Evolutionary conservation across 768 basidiomycete species (phyloP).

Genomic region (Suillus ampliporus): DNA sequence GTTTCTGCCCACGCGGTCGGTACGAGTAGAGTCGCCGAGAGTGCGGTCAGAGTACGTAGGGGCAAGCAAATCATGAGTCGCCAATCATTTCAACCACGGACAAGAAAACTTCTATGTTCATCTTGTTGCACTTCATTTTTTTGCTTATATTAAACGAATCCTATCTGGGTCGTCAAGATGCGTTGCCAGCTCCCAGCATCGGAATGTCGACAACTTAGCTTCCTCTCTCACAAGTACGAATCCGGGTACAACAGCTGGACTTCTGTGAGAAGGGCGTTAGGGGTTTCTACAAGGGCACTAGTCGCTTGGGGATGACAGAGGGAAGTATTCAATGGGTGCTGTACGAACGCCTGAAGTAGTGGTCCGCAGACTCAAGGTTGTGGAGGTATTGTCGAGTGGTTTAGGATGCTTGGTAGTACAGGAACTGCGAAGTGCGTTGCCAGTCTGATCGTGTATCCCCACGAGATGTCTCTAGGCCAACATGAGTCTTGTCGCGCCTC

Average conservation of each 20-base stretch:
- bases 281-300: conserved; percentile 96
- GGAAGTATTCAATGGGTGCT: conserved; percentile 97
- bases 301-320: conserved; percentile 95
- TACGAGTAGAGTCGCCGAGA: no score
- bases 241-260: conserved; percentile 14
- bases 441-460: conserved; percentile 95
- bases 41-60: no score
- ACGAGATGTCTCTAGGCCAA: conserved; percentile 68
- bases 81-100: conserved; percentile 75
- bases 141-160: no score
- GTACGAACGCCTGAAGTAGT: conserved; percentile 88
- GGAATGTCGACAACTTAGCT: conserved; percentile 26
- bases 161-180: conserved; percentile 99
- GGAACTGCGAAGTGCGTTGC: conserved; percentile 95
- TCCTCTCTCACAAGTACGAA: conserved; percentile 8
- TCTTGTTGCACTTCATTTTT: no score
- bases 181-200: conserved; percentile 78
- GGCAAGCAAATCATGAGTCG: conserved; percentile 93
- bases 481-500: conserved; percentile 12
- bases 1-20: no score
- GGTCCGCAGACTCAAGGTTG: conserved; percentile 62
- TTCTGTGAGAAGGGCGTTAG: conserved; percentile 78
- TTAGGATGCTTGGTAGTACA: conserved; percentile 85
- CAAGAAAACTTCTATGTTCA: conserved; percentile 87
- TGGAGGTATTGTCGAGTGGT: conserved; percentile 69